Evolutionary conservation across 2,329 filamentous ascomycete genomes (phyloP), one percentile per base, ranked within the genome.

Genomic region (Aurifilum marmelostoma): DNA sequence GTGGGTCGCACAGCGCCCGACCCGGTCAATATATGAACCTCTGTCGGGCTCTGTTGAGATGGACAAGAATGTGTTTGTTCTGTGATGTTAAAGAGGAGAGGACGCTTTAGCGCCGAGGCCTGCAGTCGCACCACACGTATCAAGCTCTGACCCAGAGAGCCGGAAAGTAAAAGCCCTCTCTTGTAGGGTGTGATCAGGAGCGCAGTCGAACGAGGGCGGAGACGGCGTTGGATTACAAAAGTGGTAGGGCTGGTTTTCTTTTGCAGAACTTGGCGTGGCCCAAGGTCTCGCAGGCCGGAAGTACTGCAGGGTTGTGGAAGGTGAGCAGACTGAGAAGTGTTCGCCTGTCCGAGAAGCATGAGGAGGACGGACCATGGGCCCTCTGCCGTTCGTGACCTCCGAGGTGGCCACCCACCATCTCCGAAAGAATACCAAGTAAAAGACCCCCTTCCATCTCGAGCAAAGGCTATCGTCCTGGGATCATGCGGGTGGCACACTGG

Each of bases 91-190:
- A n/a, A 64, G 56, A 34, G 34, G 34, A 34, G 65, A 7, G 37
- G 16, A 32, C 16, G 24, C 58, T 63, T 68, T 68, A 70, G 69
- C 69, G 69, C 69, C 67, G 54, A 54, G 12, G 37, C 41, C 63
- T 21, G 34, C 56, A 50, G 63, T 52, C 14, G 50, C 29, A 50
- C 37, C 37, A 50, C 14, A 50, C 14, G 60, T 39, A 60, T 56
- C 59, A 21, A 24, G 12, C 63, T 32, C 3, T 62, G 65, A 59
- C 54, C 27, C 61, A 62, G 21, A 21, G 39, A 52, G 39, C 47
- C 47, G 27, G 41, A 39, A 60, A 59, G 39, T 11, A 39, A 39
- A 43, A 34, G 61, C 52, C 47, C 65, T 16, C n/a, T 16, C n/a
- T 2, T 39, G 32, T 41, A 29, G 63, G 66, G 59, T 66, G 56